Evolutionary conservation across 225 moss, liverwort and hornwort genomes (phyloP).

Genomic region (Neckera pumila): DNA sequence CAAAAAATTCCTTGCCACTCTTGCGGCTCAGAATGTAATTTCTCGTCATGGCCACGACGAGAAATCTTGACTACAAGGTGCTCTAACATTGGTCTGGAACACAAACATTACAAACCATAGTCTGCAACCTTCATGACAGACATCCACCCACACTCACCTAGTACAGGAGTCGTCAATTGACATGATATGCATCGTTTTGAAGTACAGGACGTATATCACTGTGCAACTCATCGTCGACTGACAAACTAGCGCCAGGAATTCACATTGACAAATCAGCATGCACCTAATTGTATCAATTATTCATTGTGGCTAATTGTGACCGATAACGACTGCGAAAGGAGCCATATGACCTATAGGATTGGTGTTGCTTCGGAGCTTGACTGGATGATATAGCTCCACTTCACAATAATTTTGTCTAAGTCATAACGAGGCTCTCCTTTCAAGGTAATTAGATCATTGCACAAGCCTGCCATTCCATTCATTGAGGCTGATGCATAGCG

Average conservation of each 20-base stretch:
- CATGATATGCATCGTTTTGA: not conserved
- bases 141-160: not conserved
- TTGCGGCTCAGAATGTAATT: not conserved
- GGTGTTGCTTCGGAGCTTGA: not conserved
- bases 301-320: not conserved
- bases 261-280: not conserved
- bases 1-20: not conserved
- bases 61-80: not conserved
- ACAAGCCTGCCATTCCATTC: not conserved
- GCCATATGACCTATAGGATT: not conserved
- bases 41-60: not conserved
- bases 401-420: not conserved
- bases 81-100: not conserved
- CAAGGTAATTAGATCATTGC: not conserved
- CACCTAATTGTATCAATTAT: not conserved
- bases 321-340: not conserved
- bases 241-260: not conserved
- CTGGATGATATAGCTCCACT: not conserved
- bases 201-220: not conserved
- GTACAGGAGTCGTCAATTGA: not conserved
- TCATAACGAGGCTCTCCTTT: not conserved
- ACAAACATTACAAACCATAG: not conserved
- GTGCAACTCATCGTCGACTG: not conserved
- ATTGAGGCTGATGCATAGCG: not conserved
- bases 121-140: not conserved